phyloP scores from a whole-genome alignment of 2,329 filamentous ascomycete species.

The Penicillium frequentans region DNA sequence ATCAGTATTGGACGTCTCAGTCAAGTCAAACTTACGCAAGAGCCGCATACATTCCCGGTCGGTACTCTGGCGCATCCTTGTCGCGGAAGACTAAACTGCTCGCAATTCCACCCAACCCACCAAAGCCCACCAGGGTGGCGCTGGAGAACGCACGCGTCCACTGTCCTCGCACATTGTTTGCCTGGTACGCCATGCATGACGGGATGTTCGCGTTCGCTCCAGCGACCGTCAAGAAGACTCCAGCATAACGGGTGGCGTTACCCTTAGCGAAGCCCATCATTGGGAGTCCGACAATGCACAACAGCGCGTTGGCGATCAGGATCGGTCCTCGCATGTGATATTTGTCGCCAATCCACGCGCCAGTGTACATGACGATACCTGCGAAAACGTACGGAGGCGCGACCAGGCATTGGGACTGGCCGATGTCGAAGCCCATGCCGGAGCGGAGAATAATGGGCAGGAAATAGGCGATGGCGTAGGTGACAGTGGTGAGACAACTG shows the following conservation, averaged over 20 bases:
- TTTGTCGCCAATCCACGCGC: constrained; percentile 65
- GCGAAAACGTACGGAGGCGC: constrained; percentile 69
- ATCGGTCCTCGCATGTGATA: constrained; percentile 66
- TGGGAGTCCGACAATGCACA: constrained; percentile 68
- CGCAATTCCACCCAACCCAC: constrained; percentile 75
- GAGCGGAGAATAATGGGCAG: constrained; percentile 69
- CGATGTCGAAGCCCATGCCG: constrained; percentile 65
- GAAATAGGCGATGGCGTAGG: constrained; percentile 79
- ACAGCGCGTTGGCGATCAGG: constrained; percentile 59
- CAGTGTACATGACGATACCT: constrained; percentile 60
- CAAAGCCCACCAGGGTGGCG: constrained; percentile 72
- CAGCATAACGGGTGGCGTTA: constrained; percentile 65
- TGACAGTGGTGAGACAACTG: constrained; percentile 68
- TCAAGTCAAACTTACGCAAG: constrained; percentile 26
- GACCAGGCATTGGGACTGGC: constrained; percentile 66
- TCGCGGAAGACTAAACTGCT: constrained; percentile 70
- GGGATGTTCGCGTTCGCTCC: constrained; percentile 79
- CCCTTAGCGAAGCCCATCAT: constrained; percentile 68
- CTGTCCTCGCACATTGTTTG: constrained; percentile 84
- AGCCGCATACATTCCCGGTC: constrained; percentile 36
- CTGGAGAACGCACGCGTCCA: constrained; percentile 84
- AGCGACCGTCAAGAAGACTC: constrained; percentile 73
- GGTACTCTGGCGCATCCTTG: constrained; percentile 37
- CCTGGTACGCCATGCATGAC: constrained; percentile 73
- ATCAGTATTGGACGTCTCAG: background rate